Evolutionary conservation across 2,329 filamentous ascomycete genomes (phyloP).

Genomic region (Stemphylium vesicarium): DNA sequence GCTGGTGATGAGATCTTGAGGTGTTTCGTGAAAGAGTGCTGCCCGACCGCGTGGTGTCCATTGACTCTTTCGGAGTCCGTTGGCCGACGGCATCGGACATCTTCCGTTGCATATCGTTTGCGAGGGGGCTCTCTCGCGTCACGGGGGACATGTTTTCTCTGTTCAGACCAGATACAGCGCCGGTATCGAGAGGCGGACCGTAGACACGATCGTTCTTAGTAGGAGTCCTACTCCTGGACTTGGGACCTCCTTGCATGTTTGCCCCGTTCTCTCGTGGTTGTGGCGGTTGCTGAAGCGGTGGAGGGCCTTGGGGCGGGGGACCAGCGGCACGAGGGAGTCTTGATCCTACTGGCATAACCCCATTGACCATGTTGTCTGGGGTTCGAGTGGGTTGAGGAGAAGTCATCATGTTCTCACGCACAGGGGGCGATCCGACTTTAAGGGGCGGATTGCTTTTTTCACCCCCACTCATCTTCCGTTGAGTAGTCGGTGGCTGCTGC

Average conservation of each 20-base stretch:
- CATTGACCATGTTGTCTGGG: slow-evolving; percentile 41
- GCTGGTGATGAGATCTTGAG: slow-evolving; percentile 58
- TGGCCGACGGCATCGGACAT: slow-evolving; percentile 38
- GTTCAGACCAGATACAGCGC: slow-evolving; percentile 52
- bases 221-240: slow-evolving; percentile 57
- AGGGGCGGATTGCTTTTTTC: slow-evolving; percentile 53
- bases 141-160: slow-evolving; percentile 56
- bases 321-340: slow-evolving; percentile 66
- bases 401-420: slow-evolving; percentile 53
- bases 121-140: slow-evolving; percentile 48
- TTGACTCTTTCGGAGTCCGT: slow-evolving; percentile 43
- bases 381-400: slow-evolving; percentile 43
- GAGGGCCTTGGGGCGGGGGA: slow-evolving; percentile 67
- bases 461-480: slow-evolving; percentile 55
- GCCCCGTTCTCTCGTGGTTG: slow-evolving; percentile 58
- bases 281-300: slow-evolving; percentile 68
- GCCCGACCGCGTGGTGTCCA: slow-evolving; percentile 44
- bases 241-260: slow-evolving; percentile 16
- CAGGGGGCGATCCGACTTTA: slow-evolving; percentile 40
- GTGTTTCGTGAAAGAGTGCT: slow-evolving; percentile 45
- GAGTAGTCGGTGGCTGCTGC: slow-evolving; percentile 40
- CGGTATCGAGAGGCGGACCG: slow-evolving; percentile 52
- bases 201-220: slow-evolving; percentile 56
- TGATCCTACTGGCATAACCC: slow-evolving; percentile 53
- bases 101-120: slow-evolving; percentile 36